Conservation (phyloP, 805 yeast genomes). For the Cyberlindnera lachancei region DNA sequence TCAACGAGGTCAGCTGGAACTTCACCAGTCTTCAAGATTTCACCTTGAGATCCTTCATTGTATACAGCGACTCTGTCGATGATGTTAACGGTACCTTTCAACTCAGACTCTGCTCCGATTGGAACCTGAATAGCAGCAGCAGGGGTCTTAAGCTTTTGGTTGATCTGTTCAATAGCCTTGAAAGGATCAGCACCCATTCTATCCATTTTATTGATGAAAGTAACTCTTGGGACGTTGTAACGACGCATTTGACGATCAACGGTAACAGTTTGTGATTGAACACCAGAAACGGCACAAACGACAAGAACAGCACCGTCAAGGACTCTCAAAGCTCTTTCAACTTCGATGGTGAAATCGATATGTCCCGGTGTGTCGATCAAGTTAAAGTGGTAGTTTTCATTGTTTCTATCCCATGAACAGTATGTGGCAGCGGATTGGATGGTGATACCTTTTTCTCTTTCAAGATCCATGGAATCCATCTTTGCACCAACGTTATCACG, state of each 20-base stretch:
- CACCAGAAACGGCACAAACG: slow-evolving; percentile 98
- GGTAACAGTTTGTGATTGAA: slow-evolving; percentile 96
- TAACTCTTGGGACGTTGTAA: slow-evolving; percentile 92
- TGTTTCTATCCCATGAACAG: slow-evolving; percentile 87
- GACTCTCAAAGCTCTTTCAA: slow-evolving; percentile 96
- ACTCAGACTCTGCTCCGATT: slow-evolving; percentile 83
- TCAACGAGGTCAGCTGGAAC: slow-evolving; percentile 77
- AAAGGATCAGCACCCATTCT: slow-evolving; percentile 99
- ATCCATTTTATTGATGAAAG: slow-evolving; percentile 97
- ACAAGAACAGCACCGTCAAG: slow-evolving; percentile 97
- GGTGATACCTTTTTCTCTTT: slow-evolving; percentile 97
- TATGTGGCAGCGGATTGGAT: slow-evolving; percentile 98
- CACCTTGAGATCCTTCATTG: slow-evolving; percentile 90
- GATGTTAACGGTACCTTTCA: slow-evolving; percentile 86
- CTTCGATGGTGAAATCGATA: slow-evolving; percentile 97
- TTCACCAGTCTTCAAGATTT: slow-evolving; percentile 53
- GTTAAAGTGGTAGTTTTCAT: slow-evolving; percentile 73
- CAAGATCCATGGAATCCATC: slow-evolving; percentile 99
- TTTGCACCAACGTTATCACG: slow-evolving; percentile 97
- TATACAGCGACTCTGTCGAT: slow-evolving; percentile 82
- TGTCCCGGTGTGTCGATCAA: slow-evolving; percentile 98
- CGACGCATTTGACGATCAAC: slow-evolving; percentile 99
- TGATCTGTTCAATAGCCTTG: slow-evolving; percentile 87
- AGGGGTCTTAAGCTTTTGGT: slow-evolving; percentile 77
- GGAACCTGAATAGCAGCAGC: slow-evolving; percentile 99